Conservation (phyloP, 805 yeast genomes). For the Yamadazyma tumulicola region DNA sequence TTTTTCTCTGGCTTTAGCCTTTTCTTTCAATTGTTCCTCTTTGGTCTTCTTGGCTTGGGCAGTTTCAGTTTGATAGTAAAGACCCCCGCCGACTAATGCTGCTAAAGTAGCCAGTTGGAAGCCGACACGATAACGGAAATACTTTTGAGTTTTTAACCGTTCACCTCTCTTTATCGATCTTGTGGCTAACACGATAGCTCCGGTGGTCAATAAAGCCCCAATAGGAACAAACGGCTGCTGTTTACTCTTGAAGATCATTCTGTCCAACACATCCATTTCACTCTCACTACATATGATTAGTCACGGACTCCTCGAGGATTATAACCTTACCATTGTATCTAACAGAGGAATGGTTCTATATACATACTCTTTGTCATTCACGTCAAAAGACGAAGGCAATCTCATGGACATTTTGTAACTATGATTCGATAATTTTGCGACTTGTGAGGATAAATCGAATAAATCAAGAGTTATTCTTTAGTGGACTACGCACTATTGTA, state of each 20-base stretch:
- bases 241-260: slow-evolving; percentile 59
- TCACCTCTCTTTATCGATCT: slow-evolving; percentile 71
- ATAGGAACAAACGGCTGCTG: slow-evolving; percentile 89
- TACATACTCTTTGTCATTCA: slow-evolving; percentile 45
- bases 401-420: slow-evolving; percentile 17
- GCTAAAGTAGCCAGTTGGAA: slow-evolving; percentile 80
- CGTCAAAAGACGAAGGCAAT: slow-evolving; percentile 50
- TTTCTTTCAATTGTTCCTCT: slow-evolving; percentile 66
- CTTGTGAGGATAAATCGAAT: no score
- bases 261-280: slow-evolving; percentile 47
- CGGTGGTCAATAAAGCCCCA: slow-evolving; percentile 74
- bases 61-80: slow-evolving; percentile 54
- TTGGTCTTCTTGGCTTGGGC: slow-evolving; percentile 44
- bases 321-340: not conserved
- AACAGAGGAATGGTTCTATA: no score
- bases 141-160: slow-evolving; percentile 70
- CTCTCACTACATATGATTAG: slow-evolving; percentile 14
- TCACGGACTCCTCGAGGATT: slow-evolving; percentile 1
- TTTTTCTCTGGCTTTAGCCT: slow-evolving; percentile 80
- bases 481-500: no score
- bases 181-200: slow-evolving; percentile 78
- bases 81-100: slow-evolving; percentile 80
- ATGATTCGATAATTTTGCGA: no score
- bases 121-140: slow-evolving; percentile 87
- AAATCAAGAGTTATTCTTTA: no score